Base-by-base conservation (phyloP, 2,329 filamentous ascomycete genomes). In the Aureobasidium subglaciale region DNA sequence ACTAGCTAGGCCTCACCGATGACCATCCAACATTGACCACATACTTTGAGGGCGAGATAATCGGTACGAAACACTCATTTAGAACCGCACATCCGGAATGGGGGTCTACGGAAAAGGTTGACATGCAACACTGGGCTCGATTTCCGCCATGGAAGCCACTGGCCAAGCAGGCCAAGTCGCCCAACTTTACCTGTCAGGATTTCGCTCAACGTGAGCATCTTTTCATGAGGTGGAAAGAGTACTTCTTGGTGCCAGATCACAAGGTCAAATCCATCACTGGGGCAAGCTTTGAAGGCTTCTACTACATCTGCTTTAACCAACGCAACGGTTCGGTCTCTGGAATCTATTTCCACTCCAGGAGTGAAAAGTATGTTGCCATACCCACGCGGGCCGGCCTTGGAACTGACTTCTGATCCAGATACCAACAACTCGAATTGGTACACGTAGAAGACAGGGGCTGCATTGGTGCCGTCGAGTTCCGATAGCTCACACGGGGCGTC, bases 151-250 rank as follows among this genome's bases (percentile, higher is more conserved):
- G 95, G 78, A 82, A 86, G 54, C 90, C 88, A 1, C 84, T 92
- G 57, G 82, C 76, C 48, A 83, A 75, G 76, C 84, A 79, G 56
- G 80, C 80, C 6, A 82, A 79, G 63, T 74, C 75, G 50, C 71
- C 78, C 24, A 55, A 45, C 5, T 82, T 80, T 63, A 81, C 76
- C 60, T 80, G 75, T 75, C 84, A 75, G 61, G 86, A 95, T 63
- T 82, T 86, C 63, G 81, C 83, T 45, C 87, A 95, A 67, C 80
- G 84, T 60, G 91, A 96, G 63, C 85, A 95, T 68, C 85, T 99
- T 29, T 99, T 96, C 67, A 99, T 99, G 93, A 84, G 93, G 59
- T 99, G 93, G 93, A 99, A 99, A 72, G 93, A 99, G 68, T 90
- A 95, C 65, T 99, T 99, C 65, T 77, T 99, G 0, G 93, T 99